Evolutionary conservation across 768 basidiomycete species (phyloP).

Genomic region (Suillus luteus): DNA sequence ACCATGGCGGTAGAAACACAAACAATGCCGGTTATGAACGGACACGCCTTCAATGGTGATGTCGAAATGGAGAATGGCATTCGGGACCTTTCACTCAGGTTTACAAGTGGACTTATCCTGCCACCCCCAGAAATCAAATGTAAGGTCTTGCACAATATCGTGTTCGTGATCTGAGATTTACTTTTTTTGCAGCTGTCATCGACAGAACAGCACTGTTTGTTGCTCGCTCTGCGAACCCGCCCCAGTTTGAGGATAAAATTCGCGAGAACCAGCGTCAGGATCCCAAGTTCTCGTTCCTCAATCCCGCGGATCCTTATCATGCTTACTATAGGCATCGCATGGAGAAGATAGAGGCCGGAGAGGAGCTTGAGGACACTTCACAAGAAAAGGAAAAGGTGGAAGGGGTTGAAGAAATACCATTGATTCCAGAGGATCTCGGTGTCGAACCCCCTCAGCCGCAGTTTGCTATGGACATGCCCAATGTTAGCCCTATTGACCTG

Average conservation of each 20-base stretch:
- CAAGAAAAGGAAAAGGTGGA: conserved; percentile 46
- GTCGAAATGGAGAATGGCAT: conserved; percentile 40
- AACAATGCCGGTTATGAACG: conserved; percentile 43
- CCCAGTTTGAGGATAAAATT: conserved; percentile 95
- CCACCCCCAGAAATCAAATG: conserved; percentile 97
- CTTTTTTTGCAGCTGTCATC: conserved; percentile 68
- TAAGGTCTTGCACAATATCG: conserved; percentile 36
- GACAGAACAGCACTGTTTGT: conserved; percentile 93
- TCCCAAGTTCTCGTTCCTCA: conserved; percentile 98
- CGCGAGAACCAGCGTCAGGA: conserved; percentile 94
- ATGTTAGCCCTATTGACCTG: conserved; percentile 88
- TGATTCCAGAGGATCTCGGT: conserved; percentile 59
- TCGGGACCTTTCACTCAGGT: conserved; percentile 47
- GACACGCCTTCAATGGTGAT: conserved; percentile 41
- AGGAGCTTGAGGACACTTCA: conserved; percentile 61
- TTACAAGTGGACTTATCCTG: conserved; percentile 85
- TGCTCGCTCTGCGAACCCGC: conserved; percentile 91
- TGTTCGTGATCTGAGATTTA: conserved; percentile 14
- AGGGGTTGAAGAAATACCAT: conserved; percentile 33
- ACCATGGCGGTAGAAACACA: conserved; percentile 52
- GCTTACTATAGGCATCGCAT: conserved; percentile 95
- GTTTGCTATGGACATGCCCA: conserved; percentile 85
- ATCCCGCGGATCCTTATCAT: conserved; percentile 96
- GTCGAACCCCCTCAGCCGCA: conserved; percentile 78
- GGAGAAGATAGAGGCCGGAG: conserved; percentile 78